Evolutionary conservation across 306 rosid species (phyloP).

Genomic region (Notholithocarpus densiflorus): DNA sequence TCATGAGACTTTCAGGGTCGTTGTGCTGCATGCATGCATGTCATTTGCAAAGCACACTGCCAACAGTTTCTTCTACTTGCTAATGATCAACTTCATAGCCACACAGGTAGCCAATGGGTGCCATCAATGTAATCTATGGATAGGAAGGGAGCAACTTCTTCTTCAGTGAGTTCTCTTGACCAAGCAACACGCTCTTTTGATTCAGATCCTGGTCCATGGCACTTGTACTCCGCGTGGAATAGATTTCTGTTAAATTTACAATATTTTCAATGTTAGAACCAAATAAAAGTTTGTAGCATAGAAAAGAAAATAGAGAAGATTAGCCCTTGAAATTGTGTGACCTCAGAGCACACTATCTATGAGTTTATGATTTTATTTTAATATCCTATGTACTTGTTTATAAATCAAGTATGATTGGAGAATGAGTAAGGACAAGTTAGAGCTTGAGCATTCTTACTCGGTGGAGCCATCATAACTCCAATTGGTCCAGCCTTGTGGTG

Average conservation of each 20-base stretch:
- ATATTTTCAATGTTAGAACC: background rate
- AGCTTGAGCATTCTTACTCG: constrained; percentile 36
- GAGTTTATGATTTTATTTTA: no score
- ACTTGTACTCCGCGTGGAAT: constrained; percentile 59
- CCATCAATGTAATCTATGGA: constrained; percentile 62
- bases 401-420: no score
- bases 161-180: constrained; percentile 47
- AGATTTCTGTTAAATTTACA: constrained; percentile 40
- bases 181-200: constrained; percentile 43
- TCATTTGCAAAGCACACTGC: background rate
- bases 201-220: constrained; percentile 62
- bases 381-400: no score
- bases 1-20: no score
- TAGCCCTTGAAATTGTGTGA: no score
- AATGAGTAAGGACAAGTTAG: background rate
- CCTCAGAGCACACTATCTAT: no score
- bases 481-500: constrained; percentile 67
- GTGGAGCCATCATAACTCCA: constrained; percentile 73
- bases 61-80: background rate
- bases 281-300: background rate
- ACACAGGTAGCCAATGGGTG: constrained; percentile 67
- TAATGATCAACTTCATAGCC: constrained; percentile 29
- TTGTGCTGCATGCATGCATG: background rate
- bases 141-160: constrained; percentile 49
- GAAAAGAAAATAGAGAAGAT: no score